A percentile compares a stretch with the other conserved stretches of the same genome.
phyloP scores from a whole-genome alignment of 371 early-diverging fungal species.

The Mortierella sp. region DNA sequence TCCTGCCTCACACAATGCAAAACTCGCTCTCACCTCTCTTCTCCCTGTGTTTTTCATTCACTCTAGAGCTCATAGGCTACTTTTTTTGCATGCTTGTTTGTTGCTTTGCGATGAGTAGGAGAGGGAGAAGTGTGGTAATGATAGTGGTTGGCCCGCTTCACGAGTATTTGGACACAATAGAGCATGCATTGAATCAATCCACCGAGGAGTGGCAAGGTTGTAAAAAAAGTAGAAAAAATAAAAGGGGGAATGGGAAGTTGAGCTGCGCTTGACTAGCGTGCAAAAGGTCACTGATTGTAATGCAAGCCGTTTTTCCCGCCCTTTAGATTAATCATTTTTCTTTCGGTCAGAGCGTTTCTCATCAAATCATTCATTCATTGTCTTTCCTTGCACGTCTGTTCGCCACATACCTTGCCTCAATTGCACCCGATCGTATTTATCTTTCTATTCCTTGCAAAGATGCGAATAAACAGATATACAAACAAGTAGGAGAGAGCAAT shows the following conservation, averaged over 20 bases:
- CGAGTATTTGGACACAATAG: background rate
- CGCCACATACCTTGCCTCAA: background rate
- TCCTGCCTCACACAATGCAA: background rate
- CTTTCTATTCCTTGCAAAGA: background rate
- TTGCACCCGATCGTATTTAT: background rate
- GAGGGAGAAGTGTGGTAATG: background rate
- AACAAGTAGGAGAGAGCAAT: background rate
- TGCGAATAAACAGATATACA: background rate
- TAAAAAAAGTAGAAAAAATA: background rate
- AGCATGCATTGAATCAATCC: background rate
- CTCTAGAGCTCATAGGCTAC: background rate
- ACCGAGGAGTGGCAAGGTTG: background rate
- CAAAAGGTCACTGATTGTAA: background rate
- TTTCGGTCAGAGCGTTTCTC: slow-evolving; percentile 7
- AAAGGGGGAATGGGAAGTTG: background rate
- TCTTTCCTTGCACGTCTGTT: background rate
- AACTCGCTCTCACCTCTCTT: background rate
- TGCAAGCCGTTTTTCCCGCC: slow-evolving; percentile 1
- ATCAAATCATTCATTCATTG: background rate
- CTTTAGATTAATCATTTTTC: background rate
- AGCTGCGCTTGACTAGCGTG: background rate
- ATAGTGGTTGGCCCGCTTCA: background rate
- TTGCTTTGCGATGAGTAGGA: background rate
- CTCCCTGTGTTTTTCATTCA: background rate
- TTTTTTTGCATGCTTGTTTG: background rate